Base-by-base conservation (phyloP, 345 rosid species). In the Acer saccharum region DNA sequence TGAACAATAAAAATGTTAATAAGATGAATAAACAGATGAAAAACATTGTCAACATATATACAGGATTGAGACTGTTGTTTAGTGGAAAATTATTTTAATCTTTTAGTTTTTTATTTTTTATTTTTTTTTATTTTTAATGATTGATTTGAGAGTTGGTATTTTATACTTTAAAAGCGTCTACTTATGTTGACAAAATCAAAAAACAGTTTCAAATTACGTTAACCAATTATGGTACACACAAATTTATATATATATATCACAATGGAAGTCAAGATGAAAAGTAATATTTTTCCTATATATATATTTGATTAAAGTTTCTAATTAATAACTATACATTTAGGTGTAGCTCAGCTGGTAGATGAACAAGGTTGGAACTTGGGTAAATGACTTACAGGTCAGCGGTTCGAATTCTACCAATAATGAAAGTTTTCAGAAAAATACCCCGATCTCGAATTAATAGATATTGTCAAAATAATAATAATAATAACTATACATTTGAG, bases 91-190 rank as follows among this genome's bases (percentile, higher is more conserved):
- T 14, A 10, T 61, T 35, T 60, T 55, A 32, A 14, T 16, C 8
- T 4, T 23, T 12, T 73, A 29, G 1, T 2, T 29, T 21, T 20
- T 4, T 21, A 6, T 73, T 0, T 32, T 32, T 32, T 32, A 4
- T 23, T 20, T 20, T 35, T 23, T 20, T 20, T 35, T 32, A 4
- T 35, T 35, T 23, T 13, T 13, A 74, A 63, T 35, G 25, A 68
- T 76, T 79, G 83, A 83, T 76, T 55, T 68, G 73, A 77, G 52
- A 63, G 80, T 72, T 57, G 71, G 9, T 9, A 54, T 35, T 70
- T 63, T 9, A 46, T 48, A 35, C 8, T 23, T 48, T 73, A 17
- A 2, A 52, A 41, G 54, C 16, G 25, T 71, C 27, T 43, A 27
- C 27, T 48, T 9, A 43, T 54, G 17, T 50, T 20, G 78, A 79